Evolutionary conservation across 169 alveolate genomes (phyloP), one percentile per base, ranked within the genome.

Genomic region (Plasmodium gallinaceum): DNA sequence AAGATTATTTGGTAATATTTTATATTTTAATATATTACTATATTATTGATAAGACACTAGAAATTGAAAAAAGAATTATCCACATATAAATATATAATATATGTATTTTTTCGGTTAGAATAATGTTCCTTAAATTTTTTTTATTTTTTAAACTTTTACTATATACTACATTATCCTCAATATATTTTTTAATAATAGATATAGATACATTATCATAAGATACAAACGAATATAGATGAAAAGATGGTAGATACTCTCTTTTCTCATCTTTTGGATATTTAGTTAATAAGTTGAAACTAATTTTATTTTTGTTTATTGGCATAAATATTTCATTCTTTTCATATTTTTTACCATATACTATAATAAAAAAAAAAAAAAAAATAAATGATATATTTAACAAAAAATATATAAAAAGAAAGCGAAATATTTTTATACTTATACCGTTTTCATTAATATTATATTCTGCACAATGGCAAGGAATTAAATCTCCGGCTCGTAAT

Each of bases 211-310:
- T 20, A 8, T 78, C 78, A 64, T 48, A 22, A 4, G 89, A 65
- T 26, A 78, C 62, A 26, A 78, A 78, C 0, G 89, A 64, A 39
- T 78, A 78, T 2, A 78, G 37, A 43, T 78, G 89, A 45, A 78
- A 78, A 7, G 89, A 78, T 22, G 89, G 89, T 8, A 78, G 66
- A 45, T 78, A 78, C n/a, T 64, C 89, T 45, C 89, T 65, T 69
- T 78, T 78, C 18, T 78, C 89, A 42, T 78, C 89, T 26, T 37
- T 78, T 20, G 69, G 43, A 57, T 78, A 69, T 51, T 57, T 78
- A 16, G 89, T 78, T 68, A 78, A 32, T 42, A 78, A 57, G 52
- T 78, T 78, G 24, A 48, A 46, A 20, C 76, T 78, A 48, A 64
- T 64, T 24, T 58, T 39, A 51, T 78, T 43, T 57, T 78, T 78